These are phyloP conservation scores for Apiospora aurea DNA, from an alignment of 2,329 filamentous ascomycete species.

Conservation along the genomic window DNA sequence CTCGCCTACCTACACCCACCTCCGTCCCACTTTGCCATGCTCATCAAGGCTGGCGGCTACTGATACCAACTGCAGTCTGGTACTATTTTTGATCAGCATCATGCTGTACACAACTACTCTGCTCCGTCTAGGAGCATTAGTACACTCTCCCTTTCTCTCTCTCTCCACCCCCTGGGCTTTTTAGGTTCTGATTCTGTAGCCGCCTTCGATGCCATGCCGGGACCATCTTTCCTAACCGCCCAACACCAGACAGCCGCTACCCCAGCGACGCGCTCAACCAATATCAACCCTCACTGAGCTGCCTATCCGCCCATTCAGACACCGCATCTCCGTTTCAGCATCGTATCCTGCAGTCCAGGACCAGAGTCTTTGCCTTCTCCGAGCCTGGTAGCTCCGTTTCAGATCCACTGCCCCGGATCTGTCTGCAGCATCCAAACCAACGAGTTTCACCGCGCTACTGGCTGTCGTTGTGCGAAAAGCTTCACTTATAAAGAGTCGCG, in stretches of 20 bases:
- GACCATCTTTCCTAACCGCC: conserved; percentile 51
- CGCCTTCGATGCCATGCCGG: conserved; percentile 42
- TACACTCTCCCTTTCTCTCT: neutral
- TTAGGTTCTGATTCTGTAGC: conserved; percentile 33
- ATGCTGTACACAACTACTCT: neutral
- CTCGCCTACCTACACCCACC: conserved; percentile 10
- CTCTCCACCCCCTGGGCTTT: conserved; percentile 28
- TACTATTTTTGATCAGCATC: conserved; percentile 41
- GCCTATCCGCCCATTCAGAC: conserved; percentile 53
- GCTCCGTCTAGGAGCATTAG: neutral
- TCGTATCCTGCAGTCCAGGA: conserved; percentile 43
- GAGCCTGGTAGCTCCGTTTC: conserved; percentile 43
- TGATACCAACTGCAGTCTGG: conserved; percentile 36
- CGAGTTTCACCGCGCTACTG: conserved; percentile 49
- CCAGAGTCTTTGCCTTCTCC: conserved; percentile 38
- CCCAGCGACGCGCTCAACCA: conserved; percentile 52
- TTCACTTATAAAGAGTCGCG: conserved; percentile 45
- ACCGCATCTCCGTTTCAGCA: conserved; percentile 61
- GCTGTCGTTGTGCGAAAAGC: conserved; percentile 43
- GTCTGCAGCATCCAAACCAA: conserved; percentile 49
- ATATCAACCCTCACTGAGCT: conserved; percentile 54
- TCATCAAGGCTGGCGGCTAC: conserved; percentile 45
- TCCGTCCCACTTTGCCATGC: conserved; percentile 12
- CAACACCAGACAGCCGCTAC: conserved; percentile 56
- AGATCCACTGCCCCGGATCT: conserved; percentile 44